Evolutionary conservation across 306 rosid species (phyloP), one percentile per base, ranked within the genome.

Genomic region (Malus fusca): DNA sequence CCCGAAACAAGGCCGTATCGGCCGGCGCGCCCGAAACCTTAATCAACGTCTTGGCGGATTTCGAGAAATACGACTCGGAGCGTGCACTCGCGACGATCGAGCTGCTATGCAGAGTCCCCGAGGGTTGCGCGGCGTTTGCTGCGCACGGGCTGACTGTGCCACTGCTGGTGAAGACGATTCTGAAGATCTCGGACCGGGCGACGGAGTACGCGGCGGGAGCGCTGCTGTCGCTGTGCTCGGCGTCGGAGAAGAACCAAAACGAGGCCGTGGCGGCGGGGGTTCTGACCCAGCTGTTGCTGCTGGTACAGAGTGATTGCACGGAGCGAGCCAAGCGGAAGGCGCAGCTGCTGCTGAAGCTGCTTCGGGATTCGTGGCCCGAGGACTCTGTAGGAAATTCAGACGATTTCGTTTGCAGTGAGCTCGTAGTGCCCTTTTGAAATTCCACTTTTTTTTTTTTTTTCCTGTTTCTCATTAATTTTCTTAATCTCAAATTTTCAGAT

Each of bases 281-380:
- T 42, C 56, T 95, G 78, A 92, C 92, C 68, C 97, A 95, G 86
- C 79, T 95, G 68, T 73, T 95, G 37, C 79, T 95, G 63, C 71
- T 95, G 60, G 93, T 95, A 11, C 98, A 95, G 73, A 95, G 98
- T 48, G 98, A 92, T 62, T 95, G 98, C 80, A 92, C 96, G 67
- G 97, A 81, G 71, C 77, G 98, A 71, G 97, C 94, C 13, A 95
- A 95, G 89, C 83, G 97, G 79, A 95, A 95, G 87, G 96, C 98
- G 52, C 96, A 95, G 76, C 71, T 88, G 76, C 68, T 95, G 87
- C 85, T 95, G 73, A 95, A 95, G 92, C 97, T 90, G 79, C 96
- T 95, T 79, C 88, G 96, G 88, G 97, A 95, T 87, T 95, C 96
- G 86, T 95, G 98, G 98, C 98, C 98, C 13, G 88, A 86, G 64